A percentile compares a stretch with the other conserved stretches of the same genome.
Conservation (phyloP, 345 rosid species). For the Hibiscus syriacus region DNA sequence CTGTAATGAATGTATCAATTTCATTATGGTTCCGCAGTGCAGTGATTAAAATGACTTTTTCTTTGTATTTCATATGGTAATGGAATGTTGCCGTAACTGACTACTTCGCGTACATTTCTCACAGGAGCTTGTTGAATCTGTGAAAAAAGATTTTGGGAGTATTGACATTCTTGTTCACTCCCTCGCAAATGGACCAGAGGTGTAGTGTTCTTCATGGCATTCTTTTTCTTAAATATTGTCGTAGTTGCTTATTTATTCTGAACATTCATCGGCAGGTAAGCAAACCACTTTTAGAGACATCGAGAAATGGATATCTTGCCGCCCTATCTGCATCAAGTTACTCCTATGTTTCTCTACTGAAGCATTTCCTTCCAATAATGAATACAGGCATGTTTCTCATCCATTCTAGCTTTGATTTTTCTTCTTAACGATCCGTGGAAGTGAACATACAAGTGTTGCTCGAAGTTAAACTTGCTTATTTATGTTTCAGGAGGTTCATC, state of each 20-base stretch:
- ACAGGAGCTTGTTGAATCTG: constrained; percentile 52
- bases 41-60: not conserved
- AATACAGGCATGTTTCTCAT: constrained; percentile 59
- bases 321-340: constrained; percentile 94
- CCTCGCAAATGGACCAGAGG: constrained; percentile 74
- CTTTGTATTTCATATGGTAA: not conserved
- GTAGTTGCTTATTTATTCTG: not conserved
- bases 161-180: constrained; percentile 66
- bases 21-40: not conserved
- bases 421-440: not conserved
- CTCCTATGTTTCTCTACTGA: constrained; percentile 78
- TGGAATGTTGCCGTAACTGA: not conserved
- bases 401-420: not conserved
- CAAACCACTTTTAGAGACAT: constrained; percentile 88
- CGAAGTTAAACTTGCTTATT: constrained; percentile 7
- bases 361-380: constrained; percentile 88
- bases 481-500: constrained; percentile 46
- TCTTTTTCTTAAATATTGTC: not conserved
- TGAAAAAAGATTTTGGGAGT: constrained; percentile 61
- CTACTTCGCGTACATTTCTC: not conserved
- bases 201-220: constrained; percentile 1
- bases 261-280: constrained; percentile 43
- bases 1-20: not conserved
- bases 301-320: constrained; percentile 89
- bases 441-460: not conserved